Evolutionary conservation across 306 rosid genomes (phyloP).

Genomic region (Vicia sativa): DNA sequence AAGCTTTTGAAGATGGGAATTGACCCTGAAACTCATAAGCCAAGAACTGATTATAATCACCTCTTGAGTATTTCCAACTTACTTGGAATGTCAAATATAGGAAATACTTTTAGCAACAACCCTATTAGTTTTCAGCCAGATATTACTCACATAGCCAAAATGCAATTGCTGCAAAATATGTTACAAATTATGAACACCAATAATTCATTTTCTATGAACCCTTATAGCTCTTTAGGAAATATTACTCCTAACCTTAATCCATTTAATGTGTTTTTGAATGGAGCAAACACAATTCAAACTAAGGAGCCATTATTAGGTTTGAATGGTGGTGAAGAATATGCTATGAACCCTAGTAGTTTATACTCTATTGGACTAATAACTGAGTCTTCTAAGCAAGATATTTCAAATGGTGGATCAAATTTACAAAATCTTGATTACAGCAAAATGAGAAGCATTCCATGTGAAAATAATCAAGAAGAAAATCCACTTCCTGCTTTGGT

Average conservation of each 20-base stretch:
- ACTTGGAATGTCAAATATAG: conserved; percentile 49
- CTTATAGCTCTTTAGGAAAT: conserved; percentile 36
- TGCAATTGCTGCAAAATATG: conserved; percentile 63
- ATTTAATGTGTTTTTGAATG: conserved; percentile 32
- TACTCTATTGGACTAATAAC: conserved; percentile 33
- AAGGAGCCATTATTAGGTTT: conserved; percentile 35
- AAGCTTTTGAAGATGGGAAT: conserved; percentile 83
- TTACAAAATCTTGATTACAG: conserved; percentile 24
- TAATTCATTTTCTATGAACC: conserved; percentile 43
- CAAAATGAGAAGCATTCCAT: conserved; percentile 36
- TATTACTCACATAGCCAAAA: conserved; percentile 61
- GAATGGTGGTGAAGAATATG: conserved; percentile 39
- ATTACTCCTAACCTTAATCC: conserved; percentile 44
- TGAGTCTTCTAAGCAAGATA: conserved; percentile 27
- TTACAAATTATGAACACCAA: conserved; percentile 53
- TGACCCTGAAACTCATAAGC: conserved; percentile 91
- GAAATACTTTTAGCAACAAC: conserved; percentile 38
- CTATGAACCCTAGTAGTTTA: conserved; percentile 30
- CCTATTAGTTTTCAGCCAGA: conserved; percentile 57
- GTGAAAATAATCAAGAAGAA: conserved; percentile 42
- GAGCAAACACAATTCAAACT: conserved; percentile 23
- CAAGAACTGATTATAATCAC: conserved; percentile 71
- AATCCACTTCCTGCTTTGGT: conserved; percentile 56
- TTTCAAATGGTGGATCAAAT: conserved; percentile 44
- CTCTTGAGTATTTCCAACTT: conserved; percentile 59